Base-by-base conservation (phyloP, 805 yeast genomes). In the Kazachstania viticola region DNA sequence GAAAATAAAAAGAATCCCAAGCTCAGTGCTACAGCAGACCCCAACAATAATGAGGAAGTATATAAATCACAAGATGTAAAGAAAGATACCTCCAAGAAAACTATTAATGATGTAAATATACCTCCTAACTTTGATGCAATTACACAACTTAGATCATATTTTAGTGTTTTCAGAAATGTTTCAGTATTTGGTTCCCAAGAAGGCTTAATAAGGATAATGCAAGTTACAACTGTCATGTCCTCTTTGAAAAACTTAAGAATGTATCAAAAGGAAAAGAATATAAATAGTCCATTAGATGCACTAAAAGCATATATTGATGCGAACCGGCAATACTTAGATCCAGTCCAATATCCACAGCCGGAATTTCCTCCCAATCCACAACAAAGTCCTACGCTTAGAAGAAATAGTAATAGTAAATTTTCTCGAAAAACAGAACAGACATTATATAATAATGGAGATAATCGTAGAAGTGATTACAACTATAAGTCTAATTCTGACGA, bases 211-310 rank as follows among this genome's bases (percentile, higher is more conserved):
- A 60, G 88, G 37, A 64, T 76, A 15, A 56, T 83, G 58, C 88
- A 81, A 51, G 71, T 80, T 4, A 69, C 84, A 26, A 91, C 82
- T 52, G 77, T 78, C 8, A 79, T 84, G 83, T 65, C 84, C 0
- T 71, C 73, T 38, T 62, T 83, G 40, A 67, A 70, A 34, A 74
- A 79, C 5, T 57, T 84, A 34, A 74, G 80, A 73, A 60, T 65
- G 4, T 71, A 65, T 41, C 67, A 79, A 9, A 58, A 61, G 35
- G 55, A 64, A 5, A 59, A 60, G 17, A 64, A 71, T 22, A 62
- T 69, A 3, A 52, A 50, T 4, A 69, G 75, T 18, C 81, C 85
- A 0, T 38, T 71, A 23, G 68, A 65, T 15, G 71, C 79, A 0
- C 56, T 78, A 32, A 71, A 67, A 33, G 43, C 61, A 13, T 60